These are phyloP conservation scores for Elymus sibiricus DNA, from an alignment of 176 grass and related monocot genomes.

Conservation along the genomic window DNA sequence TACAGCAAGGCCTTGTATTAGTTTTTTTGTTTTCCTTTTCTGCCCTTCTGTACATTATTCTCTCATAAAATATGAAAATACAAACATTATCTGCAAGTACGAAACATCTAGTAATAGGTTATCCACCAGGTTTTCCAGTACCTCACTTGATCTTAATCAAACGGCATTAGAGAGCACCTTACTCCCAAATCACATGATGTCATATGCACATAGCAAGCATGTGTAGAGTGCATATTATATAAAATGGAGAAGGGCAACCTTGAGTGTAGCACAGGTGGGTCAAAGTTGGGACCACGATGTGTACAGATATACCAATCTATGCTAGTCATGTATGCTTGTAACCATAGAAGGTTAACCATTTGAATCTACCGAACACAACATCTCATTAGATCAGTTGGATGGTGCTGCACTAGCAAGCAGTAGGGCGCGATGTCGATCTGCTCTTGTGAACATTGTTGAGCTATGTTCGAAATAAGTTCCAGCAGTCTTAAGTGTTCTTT, in stretches of 20 bases:
- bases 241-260: constrained; percentile 1
- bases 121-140: not conserved
- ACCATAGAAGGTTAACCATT: not conserved
- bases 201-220: not conserved
- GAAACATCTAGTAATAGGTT: not conserved
- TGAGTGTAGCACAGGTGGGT: not conserved
- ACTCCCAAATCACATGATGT: not conserved
- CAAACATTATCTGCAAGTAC: not conserved
- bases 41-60: too few relatives aligned
- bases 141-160: not conserved
- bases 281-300: too few relatives aligned
- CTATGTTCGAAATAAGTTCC: too few relatives aligned
- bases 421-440: not conserved
- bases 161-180: not conserved
- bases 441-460: not conserved
- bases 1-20: too few relatives aligned
- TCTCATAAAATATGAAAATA: too few relatives aligned
- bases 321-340: not conserved
- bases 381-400: not conserved
- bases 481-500: not conserved
- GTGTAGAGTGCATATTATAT: not conserved
- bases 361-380: not conserved
- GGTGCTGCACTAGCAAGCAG: not conserved
- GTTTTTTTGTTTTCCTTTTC: too few relatives aligned
- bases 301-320: too few relatives aligned